Conservation (phyloP, 2,329 filamentous ascomycete genomes). For the Neopestalotiopsis sp. region DNA sequence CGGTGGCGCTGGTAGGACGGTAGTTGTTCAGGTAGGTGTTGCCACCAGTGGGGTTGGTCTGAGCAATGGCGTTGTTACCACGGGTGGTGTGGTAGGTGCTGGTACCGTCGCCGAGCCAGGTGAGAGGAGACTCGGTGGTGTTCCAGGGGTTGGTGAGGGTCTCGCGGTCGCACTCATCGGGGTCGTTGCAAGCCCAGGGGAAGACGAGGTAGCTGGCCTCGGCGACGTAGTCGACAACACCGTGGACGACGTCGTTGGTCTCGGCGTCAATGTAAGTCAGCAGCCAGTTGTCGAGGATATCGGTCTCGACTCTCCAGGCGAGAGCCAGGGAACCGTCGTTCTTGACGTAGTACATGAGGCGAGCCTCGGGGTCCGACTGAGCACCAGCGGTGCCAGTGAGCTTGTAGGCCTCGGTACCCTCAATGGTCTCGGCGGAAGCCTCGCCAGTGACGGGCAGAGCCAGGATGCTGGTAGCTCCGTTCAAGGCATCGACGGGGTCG, state of each 20-base stretch:
- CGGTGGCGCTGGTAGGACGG: slow-evolving; percentile 48
- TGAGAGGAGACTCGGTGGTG: slow-evolving; percentile 51
- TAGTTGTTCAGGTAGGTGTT: slow-evolving; percentile 53
- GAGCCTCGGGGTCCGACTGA: slow-evolving; percentile 57
- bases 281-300: slow-evolving; percentile 63
- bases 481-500: slow-evolving; percentile 49
- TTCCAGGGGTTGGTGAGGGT: slow-evolving; percentile 56
- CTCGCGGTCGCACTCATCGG: slow-evolving; percentile 51
- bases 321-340: slow-evolving; percentile 52
- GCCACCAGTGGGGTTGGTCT: slow-evolving; percentile 54
- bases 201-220: slow-evolving; percentile 63
- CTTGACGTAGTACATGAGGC: slow-evolving; percentile 60
- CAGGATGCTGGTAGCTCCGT: slow-evolving; percentile 44
- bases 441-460: slow-evolving; percentile 47
- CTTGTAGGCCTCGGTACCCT: slow-evolving; percentile 44
- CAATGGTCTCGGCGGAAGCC: slow-evolving; percentile 44
- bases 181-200: slow-evolving; percentile 61
- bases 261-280: slow-evolving; percentile 61
- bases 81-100: slow-evolving; percentile 56
- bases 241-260: slow-evolving; percentile 52
- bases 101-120: slow-evolving; percentile 56
- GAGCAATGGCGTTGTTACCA: slow-evolving; percentile 65
- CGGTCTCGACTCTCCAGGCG: slow-evolving; percentile 65
- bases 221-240: slow-evolving; percentile 62
- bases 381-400: slow-evolving; percentile 56